phyloP scores from a whole-genome alignment of 2,329 filamentous ascomycete genomes.

The Fusarium dlaminii region DNA sequence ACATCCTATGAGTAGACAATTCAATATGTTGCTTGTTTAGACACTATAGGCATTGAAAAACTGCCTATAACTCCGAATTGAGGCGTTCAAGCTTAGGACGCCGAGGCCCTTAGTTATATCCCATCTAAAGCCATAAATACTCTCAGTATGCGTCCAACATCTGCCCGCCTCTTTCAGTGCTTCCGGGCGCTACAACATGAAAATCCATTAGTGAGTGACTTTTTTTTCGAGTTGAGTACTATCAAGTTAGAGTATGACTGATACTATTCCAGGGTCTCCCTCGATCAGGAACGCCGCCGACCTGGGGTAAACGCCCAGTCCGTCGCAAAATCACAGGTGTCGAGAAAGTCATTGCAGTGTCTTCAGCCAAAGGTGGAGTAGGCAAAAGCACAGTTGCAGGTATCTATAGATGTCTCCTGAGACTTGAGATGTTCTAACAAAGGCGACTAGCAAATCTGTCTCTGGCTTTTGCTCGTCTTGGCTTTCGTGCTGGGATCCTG shows the following conservation, averaged over 20 bases:
- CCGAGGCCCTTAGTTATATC: neutral
- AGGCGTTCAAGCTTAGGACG: too few species aligned
- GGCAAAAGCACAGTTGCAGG: conserved; percentile 94
- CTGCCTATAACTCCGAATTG: neutral
- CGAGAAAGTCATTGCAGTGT: conserved; percentile 93
- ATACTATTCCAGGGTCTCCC: conserved; percentile 75
- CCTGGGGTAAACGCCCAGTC: conserved; percentile 78
- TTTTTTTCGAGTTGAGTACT: neutral
- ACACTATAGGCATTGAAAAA: neutral
- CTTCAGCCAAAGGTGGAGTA: conserved; percentile 97
- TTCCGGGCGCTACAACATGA: conserved; percentile 68
- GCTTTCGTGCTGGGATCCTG: conserved; percentile 85
- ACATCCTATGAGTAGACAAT: neutral
- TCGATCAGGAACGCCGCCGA: conserved; percentile 68
- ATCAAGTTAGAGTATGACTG: neutral
- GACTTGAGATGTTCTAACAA: neutral
- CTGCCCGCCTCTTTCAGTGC: conserved; percentile 49
- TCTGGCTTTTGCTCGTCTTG: conserved; percentile 83
- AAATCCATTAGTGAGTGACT: conserved; percentile 77
- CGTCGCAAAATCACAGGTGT: conserved; percentile 85
- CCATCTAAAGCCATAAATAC: neutral
- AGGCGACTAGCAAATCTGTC: conserved; percentile 76
- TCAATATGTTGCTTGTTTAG: neutral
- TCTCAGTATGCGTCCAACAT: conserved; percentile 51
- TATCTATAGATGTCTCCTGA: conserved; percentile 45